phyloP scores from a whole-genome alignment of 1,139 yeast genomes.

The Nakaseomyces bracarensis region DNA sequence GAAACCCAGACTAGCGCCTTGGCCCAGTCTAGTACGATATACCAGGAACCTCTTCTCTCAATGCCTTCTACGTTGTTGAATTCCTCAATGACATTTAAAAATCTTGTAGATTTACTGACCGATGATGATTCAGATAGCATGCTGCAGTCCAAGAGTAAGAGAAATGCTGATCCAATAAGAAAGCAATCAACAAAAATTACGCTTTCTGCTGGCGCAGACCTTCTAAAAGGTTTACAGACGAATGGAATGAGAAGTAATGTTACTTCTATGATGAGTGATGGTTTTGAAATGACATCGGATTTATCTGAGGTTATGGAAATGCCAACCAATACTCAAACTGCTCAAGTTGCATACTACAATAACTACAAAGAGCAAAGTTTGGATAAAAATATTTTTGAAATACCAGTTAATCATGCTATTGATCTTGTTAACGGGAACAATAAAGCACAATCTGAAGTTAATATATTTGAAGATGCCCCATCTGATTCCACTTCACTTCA shows the following conservation, averaged over 20 bases:
- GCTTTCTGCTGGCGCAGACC: slow-evolving; percentile 12
- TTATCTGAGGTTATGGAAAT: slow-evolving; percentile 27
- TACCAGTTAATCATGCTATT: background rate
- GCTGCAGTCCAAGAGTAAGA: slow-evolving; percentile 4
- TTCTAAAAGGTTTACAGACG: slow-evolving; percentile 12
- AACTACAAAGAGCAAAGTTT: slow-evolving; percentile 1
- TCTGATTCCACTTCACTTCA: slow-evolving; percentile 21
- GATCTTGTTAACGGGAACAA: background rate
- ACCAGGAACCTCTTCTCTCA: slow-evolving; percentile 15
- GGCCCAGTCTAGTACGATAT: slow-evolving; percentile 28
- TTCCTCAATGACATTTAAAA: slow-evolving; percentile 25
- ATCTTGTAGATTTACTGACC: slow-evolving; percentile 20
- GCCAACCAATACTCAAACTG: slow-evolving; percentile 25
- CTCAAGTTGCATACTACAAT: slow-evolving; percentile 22
- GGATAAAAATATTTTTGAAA: background rate
- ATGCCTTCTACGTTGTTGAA: slow-evolving; percentile 23
- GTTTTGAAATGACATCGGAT: slow-evolving; percentile 20
- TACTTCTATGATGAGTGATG: slow-evolving; percentile 4
- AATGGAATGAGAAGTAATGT: slow-evolving; percentile 4
- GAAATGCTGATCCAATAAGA: slow-evolving; percentile 10
- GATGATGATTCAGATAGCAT: slow-evolving; percentile 8
- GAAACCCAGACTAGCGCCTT: slow-evolving; percentile 18
- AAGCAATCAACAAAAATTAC: slow-evolving; percentile 16
- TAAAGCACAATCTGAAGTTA: slow-evolving; percentile 13
- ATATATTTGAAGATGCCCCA: slow-evolving; percentile 30